Evolutionary conservation across 371 early-diverging fungal genomes (phyloP), one percentile per base, ranked within the genome.

Genomic region (Nematocida major): DNA sequence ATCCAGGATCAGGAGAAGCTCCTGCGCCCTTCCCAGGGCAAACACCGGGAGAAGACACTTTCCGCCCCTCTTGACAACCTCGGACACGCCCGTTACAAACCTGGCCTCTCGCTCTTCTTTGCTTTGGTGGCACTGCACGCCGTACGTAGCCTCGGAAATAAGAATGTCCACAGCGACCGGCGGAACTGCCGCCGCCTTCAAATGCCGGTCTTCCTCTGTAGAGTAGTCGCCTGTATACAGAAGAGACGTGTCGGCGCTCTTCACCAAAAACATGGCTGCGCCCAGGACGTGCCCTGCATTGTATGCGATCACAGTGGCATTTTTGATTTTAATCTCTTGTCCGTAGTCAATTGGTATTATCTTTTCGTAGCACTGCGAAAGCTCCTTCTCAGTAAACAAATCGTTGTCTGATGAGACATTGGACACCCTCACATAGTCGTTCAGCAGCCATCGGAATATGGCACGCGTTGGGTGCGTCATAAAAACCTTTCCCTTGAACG

Each of bases 381-480:
- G 84, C 81, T 99, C 97, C 26, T 91, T 87, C 84, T 99, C 98
- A 51, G 90, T 90, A 81, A 95, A 99, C 2, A 97, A 87, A 83
- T 91, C 89, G 73, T 92, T 92, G 66, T 93, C 93, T 26, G 90
- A 89, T 3, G 79, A 89, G 89, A 82, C 93, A 79, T 84, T 84
- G 4, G 54, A 54, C 59, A 66, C 79, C 34, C 84, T 59, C 26
- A 97, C 89, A 80, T 93, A 98, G 87, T 99, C 99, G 34, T 91
- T 89, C 26, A 98, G 84, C 43, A 99, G 86, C 96, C 96, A 99
- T 78, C 91, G 90, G 86, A 93, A 95, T 78, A 99, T 96, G 34
- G 96, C 95, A 82, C 94, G 93, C 22, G 99, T 99, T 4, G 99
- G 97, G 86, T 97, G 96, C 5, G 99, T 99, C 99, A 98, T 98